phyloP scores from a whole-genome alignment of 2,329 filamentous ascomycete species.

The Apiospora arundinis region DNA sequence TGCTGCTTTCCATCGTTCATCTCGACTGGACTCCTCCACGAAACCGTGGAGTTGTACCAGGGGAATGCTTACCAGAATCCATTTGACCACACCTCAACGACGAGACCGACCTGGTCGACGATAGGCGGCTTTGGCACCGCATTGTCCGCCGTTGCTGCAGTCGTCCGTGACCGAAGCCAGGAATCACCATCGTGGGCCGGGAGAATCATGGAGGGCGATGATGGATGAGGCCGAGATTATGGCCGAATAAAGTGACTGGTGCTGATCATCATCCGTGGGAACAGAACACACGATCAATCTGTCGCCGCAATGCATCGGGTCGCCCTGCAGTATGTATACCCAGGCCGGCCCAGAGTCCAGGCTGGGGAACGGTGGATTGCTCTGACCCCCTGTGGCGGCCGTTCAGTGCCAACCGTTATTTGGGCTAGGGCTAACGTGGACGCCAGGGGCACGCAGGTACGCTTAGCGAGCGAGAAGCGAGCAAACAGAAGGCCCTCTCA shows the following conservation, averaged over 20 bases:
- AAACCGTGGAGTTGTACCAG: neutral
- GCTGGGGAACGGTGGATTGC: constrained; percentile 4
- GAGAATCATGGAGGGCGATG: constrained; percentile 1
- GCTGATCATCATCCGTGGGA: neutral
- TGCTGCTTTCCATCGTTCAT: neutral
- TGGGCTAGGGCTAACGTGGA: constrained; percentile 10
- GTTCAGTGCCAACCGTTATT: constrained; percentile 2
- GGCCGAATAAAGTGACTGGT: neutral
- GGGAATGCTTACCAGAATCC: constrained; percentile 2
- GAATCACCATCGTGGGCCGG: neutral
- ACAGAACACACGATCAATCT: neutral
- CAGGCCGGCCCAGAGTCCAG: neutral
- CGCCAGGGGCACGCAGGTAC: constrained; percentile 11
- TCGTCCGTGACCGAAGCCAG: constrained; percentile 2
- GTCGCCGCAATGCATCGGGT: neutral
- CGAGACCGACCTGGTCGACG: constrained; percentile 2
- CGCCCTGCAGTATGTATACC: constrained; percentile 10
- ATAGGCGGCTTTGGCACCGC: neutral
- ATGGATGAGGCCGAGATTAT: constrained; percentile 9
- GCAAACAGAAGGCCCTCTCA: neutral
- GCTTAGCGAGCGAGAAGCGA: constrained; percentile 9
- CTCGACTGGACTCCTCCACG: neutral
- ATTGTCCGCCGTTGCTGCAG: neutral
- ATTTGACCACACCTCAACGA: constrained; percentile 6
- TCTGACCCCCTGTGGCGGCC: constrained; percentile 15